Conservation (phyloP, 768 basidiomycete genomes). For the Chlorophyllum brunneum region DNA sequence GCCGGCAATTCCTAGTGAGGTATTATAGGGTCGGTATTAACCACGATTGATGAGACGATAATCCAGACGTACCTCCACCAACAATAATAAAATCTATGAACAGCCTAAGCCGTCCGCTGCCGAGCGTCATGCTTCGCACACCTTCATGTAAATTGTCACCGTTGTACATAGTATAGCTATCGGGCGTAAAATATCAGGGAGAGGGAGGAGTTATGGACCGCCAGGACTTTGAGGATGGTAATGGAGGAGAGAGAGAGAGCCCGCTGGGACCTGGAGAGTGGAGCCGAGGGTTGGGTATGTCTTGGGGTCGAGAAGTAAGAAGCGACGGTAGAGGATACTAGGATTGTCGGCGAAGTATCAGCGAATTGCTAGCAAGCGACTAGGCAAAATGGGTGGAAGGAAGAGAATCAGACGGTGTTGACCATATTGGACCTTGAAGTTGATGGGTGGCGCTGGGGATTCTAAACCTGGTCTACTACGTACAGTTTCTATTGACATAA, state of each 20-base stretch:
- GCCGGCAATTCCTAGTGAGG: constrained; percentile 39
- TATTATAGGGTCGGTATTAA: neutral
- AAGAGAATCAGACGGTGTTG: neutral
- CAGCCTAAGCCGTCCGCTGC: neutral
- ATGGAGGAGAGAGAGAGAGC: too few relatives aligned
- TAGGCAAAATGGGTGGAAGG: neutral
- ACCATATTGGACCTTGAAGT: neutral
- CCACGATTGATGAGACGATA: neutral
- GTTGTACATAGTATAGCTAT: neutral
- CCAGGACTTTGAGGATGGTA: too few relatives aligned
- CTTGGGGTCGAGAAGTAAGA: neutral
- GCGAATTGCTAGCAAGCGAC: neutral
- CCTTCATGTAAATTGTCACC: neutral
- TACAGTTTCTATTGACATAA: too few relatives aligned
- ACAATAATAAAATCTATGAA: constrained; percentile 41
- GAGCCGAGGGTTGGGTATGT: neutral
- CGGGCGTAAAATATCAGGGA: too few relatives aligned
- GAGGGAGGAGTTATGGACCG: too few relatives aligned
- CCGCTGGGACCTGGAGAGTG: neutral
- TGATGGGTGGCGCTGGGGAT: too few relatives aligned
- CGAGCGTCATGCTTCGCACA: neutral
- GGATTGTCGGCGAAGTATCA: neutral
- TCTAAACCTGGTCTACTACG: too few relatives aligned
- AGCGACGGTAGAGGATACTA: neutral
- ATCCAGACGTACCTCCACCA: constrained; percentile 35